phyloP scores from a whole-genome alignment of 305 asterid genomes.

The Solanum hybrid region DNA sequence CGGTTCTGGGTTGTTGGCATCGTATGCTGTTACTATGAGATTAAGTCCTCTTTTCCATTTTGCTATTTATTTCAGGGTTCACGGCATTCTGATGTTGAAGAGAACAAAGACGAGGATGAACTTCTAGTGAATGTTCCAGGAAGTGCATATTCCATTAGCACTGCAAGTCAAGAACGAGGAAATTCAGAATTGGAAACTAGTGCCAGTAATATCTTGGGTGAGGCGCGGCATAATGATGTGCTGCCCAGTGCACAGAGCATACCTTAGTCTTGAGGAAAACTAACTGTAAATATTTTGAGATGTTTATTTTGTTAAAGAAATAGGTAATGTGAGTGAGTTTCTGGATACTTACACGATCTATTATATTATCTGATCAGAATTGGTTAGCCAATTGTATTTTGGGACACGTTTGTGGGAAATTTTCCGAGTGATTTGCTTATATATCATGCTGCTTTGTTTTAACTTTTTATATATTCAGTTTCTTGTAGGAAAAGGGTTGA shows the following conservation, averaged over 20 bases:
- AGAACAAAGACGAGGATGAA: constrained; percentile 30
- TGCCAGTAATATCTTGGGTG: background rate
- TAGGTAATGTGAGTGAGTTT: background rate
- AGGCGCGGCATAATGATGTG: background rate
- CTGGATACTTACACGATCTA: background rate
- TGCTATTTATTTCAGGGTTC: constrained; percentile 25
- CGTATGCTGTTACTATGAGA: background rate
- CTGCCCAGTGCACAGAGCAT: background rate
- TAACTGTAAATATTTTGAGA: background rate
- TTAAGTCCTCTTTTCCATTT: constrained; percentile 3
- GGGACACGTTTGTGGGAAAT: background rate
- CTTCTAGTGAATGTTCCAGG: constrained; percentile 80
- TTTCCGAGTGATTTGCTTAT: background rate
- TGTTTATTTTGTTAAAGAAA: background rate
- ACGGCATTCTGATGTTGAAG: constrained; percentile 8
- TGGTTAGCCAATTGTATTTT: background rate
- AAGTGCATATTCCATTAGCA: constrained; percentile 61
- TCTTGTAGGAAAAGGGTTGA: background rate
- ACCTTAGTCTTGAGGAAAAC: background rate
- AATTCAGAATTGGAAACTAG: background rate
- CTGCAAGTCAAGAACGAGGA: constrained; percentile 19
- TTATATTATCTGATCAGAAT: background rate
- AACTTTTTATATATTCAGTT: background rate
- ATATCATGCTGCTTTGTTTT: background rate
- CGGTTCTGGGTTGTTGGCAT: background rate